A percentile compares a stretch with the other conserved stretches of the same genome.
Evolutionary conservation across 257 asterid species (phyloP).

Genomic region (Salvia hispanica): DNA sequence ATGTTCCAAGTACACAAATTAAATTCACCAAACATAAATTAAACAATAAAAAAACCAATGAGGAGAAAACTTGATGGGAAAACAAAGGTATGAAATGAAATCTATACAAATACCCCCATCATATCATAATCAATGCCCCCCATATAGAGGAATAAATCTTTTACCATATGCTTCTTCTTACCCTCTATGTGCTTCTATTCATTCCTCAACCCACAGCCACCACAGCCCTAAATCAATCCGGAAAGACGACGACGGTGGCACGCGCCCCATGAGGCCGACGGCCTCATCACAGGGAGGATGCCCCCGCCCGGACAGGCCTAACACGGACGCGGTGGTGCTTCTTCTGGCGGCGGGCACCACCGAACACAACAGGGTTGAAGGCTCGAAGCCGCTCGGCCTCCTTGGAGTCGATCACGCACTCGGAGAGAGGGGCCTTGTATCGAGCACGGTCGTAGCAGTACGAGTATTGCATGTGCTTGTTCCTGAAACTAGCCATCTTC

Average conservation of each 20-base stretch:
- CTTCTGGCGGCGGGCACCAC: constrained; percentile 56
- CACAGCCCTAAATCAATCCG: constrained; percentile 23
- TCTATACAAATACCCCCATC: constrained; percentile 37
- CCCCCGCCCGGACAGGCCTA: constrained; percentile 34
- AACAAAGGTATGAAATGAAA: constrained; percentile 33
- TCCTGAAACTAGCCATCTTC: constrained; percentile 59
- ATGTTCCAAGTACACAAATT: constrained; percentile 32
- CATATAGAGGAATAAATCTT: constrained; percentile 27
- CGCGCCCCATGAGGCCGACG: not conserved
- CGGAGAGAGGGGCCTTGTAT: constrained; percentile 55
- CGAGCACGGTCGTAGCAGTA: constrained; percentile 74
- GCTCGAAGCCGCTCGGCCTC: constrained; percentile 64
- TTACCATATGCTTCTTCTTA: not conserved
- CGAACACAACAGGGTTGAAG: constrained; percentile 67
- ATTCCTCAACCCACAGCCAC: constrained; percentile 52
- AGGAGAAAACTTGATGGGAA: constrained; percentile 29
- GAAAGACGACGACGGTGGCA: constrained; percentile 11
- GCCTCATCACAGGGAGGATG: constrained; percentile 40
- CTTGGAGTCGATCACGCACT: constrained; percentile 53
- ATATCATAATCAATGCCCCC: constrained; percentile 34
- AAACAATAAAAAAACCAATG: constrained; percentile 26
- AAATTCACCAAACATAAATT: constrained; percentile 26
- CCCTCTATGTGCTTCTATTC: constrained; percentile 29
- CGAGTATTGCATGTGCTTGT: constrained; percentile 70
- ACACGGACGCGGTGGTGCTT: constrained; percentile 50